Evolutionary conservation across 2,329 filamentous ascomycete species (phyloP), one percentile per base, ranked within the genome.

Genomic region (Botrytis sinoallii): DNA sequence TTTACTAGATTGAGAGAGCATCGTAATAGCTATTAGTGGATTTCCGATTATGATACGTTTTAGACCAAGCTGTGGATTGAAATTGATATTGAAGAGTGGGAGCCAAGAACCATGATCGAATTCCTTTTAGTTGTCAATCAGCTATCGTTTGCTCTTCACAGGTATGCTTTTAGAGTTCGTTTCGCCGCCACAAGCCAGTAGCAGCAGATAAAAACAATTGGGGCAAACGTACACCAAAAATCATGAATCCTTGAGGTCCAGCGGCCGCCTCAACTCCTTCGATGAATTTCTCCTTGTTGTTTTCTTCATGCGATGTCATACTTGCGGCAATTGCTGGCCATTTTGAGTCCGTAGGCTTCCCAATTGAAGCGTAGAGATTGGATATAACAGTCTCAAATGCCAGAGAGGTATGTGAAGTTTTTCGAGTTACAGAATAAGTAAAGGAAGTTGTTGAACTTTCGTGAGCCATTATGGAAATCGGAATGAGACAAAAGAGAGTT

Each of bases 1-100:
- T 57, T 64, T 73, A 8, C 70, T 35, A 66, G 77, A 75, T 63
- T 76, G 73, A 71, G 74, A 64, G 29, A 78, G 57, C 76, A 79
- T 78, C 22, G 76, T 78, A 48, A 78, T 75, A 16, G 77, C 77
- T 38, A 78, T 75, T 1, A 79, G 52, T 18, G 78, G 76, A 68
- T 79, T 79, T 4, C 77, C 77, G 7, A 78, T 63, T n/a, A 78
- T 76, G 42, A 79, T 73, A 52, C 77, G 46, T 59, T 74, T 77
- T 20, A 60, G 40, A 40, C 40, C 46, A 16, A 68, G 66, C 44
- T 76, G 75, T 25, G 75, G 67, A 14, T 74, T 72, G 32, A 40
- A n/a, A n/a, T 74, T 67, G 3, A 75, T 70, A 12, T 72, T 65
- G 66, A 75, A 78, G 8, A 79, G 61, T 1, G 75, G 75, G 12